Evolutionary conservation across 371 early-diverging fungal genomes (phyloP).

Genomic region (Mortierella sp.): DNA sequence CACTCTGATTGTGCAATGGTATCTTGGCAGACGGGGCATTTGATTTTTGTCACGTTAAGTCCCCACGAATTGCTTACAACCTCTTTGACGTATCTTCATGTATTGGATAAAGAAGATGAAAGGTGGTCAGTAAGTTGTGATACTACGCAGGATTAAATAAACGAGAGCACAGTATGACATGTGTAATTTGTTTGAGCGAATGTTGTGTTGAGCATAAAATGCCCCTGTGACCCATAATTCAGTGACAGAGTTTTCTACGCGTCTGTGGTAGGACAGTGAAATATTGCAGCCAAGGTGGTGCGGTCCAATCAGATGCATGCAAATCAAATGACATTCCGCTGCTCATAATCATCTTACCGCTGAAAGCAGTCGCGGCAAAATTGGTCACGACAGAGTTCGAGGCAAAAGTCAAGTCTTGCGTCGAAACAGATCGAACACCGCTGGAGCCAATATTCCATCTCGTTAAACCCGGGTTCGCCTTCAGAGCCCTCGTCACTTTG

Average conservation of each 20-base stretch:
- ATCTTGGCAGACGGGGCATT: slow-evolving; percentile 76
- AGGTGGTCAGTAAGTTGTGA: neutral
- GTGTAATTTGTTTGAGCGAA: too few species aligned
- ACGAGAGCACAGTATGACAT: neutral
- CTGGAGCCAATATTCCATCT: slow-evolving; percentile 71
- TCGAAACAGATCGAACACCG: slow-evolving; percentile 81
- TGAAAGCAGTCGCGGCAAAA: slow-evolving; percentile 76
- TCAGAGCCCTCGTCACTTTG: slow-evolving; percentile 49
- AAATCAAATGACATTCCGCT: slow-evolving; percentile 29
- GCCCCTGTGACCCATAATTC: neutral
- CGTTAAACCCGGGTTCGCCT: slow-evolving; percentile 36
- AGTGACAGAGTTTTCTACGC: slow-evolving; percentile 9
- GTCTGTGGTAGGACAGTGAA: neutral
- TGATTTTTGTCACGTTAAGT: slow-evolving; percentile 71
- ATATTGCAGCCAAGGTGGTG: neutral
- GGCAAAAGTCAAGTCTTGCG: slow-evolving; percentile 70
- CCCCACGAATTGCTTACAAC: slow-evolving; percentile 80
- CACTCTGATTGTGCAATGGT: slow-evolving; percentile 70
- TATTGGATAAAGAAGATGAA: neutral
- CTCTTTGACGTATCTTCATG: slow-evolving; percentile 73
- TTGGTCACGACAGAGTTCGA: slow-evolving; percentile 75
- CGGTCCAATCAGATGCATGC: slow-evolving; percentile 23
- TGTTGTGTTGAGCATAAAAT: too few species aligned
- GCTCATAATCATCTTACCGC: slow-evolving; percentile 54
- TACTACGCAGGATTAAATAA: too few species aligned